Percentiles rank a stretch among this genome's conserved stretches.
phyloP scores from a whole-genome alignment of 2,329 filamentous ascomycete genomes.

The Coniochaeta hoffmannii region DNA sequence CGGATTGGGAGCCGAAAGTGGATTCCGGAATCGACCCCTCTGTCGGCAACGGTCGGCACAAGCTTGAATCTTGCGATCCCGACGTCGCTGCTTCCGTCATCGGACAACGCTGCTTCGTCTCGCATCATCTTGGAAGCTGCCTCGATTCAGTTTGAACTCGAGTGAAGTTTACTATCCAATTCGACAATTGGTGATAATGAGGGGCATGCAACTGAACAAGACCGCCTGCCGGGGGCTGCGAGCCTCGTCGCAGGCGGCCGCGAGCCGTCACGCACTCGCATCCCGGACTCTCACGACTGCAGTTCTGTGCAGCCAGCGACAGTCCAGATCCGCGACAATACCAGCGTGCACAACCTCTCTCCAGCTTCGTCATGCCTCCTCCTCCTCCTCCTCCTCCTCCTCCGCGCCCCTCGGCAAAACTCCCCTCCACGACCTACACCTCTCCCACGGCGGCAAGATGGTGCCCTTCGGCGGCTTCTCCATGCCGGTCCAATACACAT shows the following conservation, averaged over 20 bases:
- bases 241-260: not conserved
- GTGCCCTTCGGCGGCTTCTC: conserved; percentile 90
- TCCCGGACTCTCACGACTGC: not conserved
- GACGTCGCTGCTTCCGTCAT: not conserved
- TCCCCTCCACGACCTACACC: conserved; percentile 27
- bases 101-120: not conserved
- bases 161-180: not conserved
- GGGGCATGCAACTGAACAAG: not conserved
- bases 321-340: not conserved
- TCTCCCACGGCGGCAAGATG: conserved; percentile 80
- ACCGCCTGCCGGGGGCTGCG: not conserved
- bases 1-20: not conserved
- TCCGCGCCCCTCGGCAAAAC: conserved; percentile 20
- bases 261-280: not conserved
- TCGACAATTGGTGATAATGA: not conserved
- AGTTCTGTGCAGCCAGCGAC: not conserved
- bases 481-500: conserved; percentile 87
- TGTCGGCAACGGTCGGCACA: conserved; percentile 3
- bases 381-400: conserved; percentile 12
- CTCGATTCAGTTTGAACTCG: too few relatives aligned
- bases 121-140: too few relatives aligned
- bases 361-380: conserved; percentile 13
- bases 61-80: not conserved
- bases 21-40: not conserved
- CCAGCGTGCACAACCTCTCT: not conserved